Evolutionary conservation across 2,329 filamentous ascomycete genomes (phyloP).

Genomic region (Elsinoe arachidis): DNA sequence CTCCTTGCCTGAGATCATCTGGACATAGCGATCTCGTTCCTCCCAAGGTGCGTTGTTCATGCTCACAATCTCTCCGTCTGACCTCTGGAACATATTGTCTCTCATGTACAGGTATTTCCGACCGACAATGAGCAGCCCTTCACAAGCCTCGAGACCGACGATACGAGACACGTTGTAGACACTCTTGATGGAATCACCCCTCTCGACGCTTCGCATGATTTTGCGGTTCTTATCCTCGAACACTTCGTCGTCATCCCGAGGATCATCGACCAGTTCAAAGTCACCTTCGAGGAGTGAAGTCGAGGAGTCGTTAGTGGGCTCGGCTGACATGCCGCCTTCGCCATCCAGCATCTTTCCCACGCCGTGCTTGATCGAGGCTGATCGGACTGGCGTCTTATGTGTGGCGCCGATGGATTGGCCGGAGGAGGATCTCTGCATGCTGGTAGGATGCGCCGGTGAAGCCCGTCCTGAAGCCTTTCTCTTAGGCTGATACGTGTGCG

Average conservation of each 20-base stretch:
- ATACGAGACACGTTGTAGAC: conserved; percentile 95
- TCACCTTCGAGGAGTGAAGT: conserved; percentile 63
- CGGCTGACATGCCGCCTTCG: background rate
- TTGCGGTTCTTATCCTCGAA: conserved; percentile 98
- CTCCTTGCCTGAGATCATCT: conserved; percentile 79
- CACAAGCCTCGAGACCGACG: conserved; percentile 83
- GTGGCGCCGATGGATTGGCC: conserved; percentile 28
- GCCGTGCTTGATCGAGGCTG: background rate
- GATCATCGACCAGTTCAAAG: conserved; percentile 92
- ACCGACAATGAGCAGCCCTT: conserved; percentile 86
- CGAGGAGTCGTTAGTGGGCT: conserved; percentile 35
- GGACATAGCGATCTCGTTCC: conserved; percentile 89
- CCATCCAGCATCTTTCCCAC: background rate
- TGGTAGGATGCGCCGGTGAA: conserved; percentile 28
- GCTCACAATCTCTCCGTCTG: conserved; percentile 93
- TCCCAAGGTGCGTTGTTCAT: conserved; percentile 88
- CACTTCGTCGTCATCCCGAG: conserved; percentile 71
- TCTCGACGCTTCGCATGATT: conserved; percentile 87
- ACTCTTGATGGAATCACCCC: conserved; percentile 83
- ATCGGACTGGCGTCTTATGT: background rate
- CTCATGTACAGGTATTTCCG: conserved; percentile 89
- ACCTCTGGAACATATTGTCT: conserved; percentile 91
- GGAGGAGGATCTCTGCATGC: conserved; percentile 21
- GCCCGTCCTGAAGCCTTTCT: conserved; percentile 52
- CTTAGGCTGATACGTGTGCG: conserved; percentile 78